Evolutionary conservation across 768 basidiomycete species (phyloP), one percentile per base, ranked within the genome.

Genomic region (Cytidiella melzeri): DNA sequence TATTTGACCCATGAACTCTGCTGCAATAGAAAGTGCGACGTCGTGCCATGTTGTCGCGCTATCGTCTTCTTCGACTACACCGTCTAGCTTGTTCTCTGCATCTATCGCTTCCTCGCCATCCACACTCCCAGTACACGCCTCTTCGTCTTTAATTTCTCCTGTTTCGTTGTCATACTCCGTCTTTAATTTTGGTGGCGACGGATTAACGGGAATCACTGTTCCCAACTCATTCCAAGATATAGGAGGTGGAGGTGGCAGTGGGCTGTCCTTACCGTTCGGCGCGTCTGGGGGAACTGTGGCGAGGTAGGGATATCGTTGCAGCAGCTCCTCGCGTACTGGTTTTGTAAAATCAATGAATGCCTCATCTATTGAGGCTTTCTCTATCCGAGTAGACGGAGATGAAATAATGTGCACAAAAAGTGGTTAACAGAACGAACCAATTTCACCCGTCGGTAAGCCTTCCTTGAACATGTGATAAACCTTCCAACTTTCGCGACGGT

Each of bases 281-380:
- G 86, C 80, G 51, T 84, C 78, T 0, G 73, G 61, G 1, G 93
- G 92, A 2, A 85, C 76, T 18, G 77, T 62, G 0, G 80, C 75
- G 21, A 99, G 79, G 61, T 90, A 73, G 0, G 94, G 89, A 60
- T 85, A 91, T 37, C 81, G 72, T 43, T 79, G 73, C 2, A 98
- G 69, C 1, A 99, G 67, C 40, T 77, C 69, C 49, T 84, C 79
- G 30, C 89, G 82, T n/a, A 92, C 82, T 27, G 86, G 84, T 7
- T 74, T 74, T 3, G 92, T 89, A 48, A 98, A 78, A 64, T 98
- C 95, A 49, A 98, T 81, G 65, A 94, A 99, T 0, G 91, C 92
- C 61, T 99, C 96, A 60, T 98, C 96, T 28, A 98, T 96, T 0
- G 92, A 95, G 20, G 96, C 96, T 64, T 94, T 96, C 68, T 99